phyloP scores from a whole-genome alignment of 2,329 filamentous ascomycete genomes.

The Aspergillus uvarum region DNA sequence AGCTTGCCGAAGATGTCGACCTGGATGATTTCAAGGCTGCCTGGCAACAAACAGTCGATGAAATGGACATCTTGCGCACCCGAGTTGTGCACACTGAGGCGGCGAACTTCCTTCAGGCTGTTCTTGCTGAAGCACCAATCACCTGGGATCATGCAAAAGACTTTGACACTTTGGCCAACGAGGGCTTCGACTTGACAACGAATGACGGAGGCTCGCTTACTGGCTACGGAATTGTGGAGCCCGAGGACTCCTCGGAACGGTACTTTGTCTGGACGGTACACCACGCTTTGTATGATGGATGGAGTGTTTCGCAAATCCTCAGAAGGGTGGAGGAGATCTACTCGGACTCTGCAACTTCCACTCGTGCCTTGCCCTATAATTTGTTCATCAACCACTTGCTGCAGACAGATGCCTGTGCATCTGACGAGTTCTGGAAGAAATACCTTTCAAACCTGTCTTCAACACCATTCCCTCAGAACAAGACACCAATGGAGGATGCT shows the following conservation, averaged over 20 bases:
- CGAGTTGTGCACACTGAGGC: conserved; percentile 44
- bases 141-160: conserved; percentile 34
- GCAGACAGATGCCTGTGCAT: conserved; percentile 27
- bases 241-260: conserved; percentile 20
- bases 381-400: conserved; percentile 34
- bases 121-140: conserved; percentile 37
- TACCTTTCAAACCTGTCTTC: conserved; percentile 30
- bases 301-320: conserved; percentile 42
- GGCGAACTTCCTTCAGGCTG: conserved; percentile 42
- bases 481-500: conserved; percentile 18
- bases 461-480: conserved; percentile 31
- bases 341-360: conserved; percentile 10
- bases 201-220: conserved; percentile 38
- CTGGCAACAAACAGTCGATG: conserved; percentile 48
- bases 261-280: conserved; percentile 54
- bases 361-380: conserved; percentile 23
- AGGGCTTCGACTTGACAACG: conserved; percentile 29
- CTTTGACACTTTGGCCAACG: conserved; percentile 27
- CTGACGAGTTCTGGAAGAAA: conserved; percentile 35
- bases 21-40: conserved; percentile 46
- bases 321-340: conserved; percentile 40
- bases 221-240: conserved; percentile 37
- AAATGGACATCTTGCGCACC: conserved; percentile 51
- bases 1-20: conserved; percentile 40
- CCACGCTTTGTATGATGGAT: conserved; percentile 55